A percentile compares a stretch with the other conserved stretches of the same genome.
These are phyloP conservation scores for Ambrosiella cleistominuta DNA, from an alignment of 2,329 filamentous ascomycete species.

Conservation along the genomic window DNA sequence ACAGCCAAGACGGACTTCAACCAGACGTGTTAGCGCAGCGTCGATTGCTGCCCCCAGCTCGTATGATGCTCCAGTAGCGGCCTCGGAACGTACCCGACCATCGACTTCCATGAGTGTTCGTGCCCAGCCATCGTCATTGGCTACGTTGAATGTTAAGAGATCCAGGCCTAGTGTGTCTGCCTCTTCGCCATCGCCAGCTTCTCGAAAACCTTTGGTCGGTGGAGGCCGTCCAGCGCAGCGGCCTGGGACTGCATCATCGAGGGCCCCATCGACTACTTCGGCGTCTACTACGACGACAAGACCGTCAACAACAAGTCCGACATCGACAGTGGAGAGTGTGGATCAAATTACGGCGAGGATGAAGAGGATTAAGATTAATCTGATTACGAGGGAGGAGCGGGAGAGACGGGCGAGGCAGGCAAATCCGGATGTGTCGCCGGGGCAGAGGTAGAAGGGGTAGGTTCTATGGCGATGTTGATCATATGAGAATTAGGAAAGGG, in stretches of 20 bases:
- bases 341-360: conserved; percentile 39
- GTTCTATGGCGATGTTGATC: not conserved
- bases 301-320: conserved; percentile 10
- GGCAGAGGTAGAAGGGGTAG: not conserved
- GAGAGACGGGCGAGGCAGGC: conserved; percentile 23
- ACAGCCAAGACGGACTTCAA: conserved; percentile 1
- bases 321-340: conserved; percentile 23
- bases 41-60: conserved; percentile 20
- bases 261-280: conserved; percentile 4
- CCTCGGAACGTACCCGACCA: not conserved
- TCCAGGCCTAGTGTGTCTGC: conserved; percentile 6
- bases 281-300: conserved; percentile 7
- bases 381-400: conserved; percentile 40
- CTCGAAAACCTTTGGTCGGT: not conserved
- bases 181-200: not conserved
- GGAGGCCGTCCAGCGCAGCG: not conserved
- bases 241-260: conserved; percentile 4
- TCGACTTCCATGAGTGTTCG: conserved; percentile 5
- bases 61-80: not conserved
- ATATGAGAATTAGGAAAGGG: not conserved
- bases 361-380: conserved; percentile 45
- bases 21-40: conserved; percentile 31
- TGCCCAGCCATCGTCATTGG: not conserved
- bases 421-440: not conserved
- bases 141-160: conserved; percentile 9